Conservation (phyloP, 768 basidiomycete species). For the Holtermannia corniformis region DNA sequence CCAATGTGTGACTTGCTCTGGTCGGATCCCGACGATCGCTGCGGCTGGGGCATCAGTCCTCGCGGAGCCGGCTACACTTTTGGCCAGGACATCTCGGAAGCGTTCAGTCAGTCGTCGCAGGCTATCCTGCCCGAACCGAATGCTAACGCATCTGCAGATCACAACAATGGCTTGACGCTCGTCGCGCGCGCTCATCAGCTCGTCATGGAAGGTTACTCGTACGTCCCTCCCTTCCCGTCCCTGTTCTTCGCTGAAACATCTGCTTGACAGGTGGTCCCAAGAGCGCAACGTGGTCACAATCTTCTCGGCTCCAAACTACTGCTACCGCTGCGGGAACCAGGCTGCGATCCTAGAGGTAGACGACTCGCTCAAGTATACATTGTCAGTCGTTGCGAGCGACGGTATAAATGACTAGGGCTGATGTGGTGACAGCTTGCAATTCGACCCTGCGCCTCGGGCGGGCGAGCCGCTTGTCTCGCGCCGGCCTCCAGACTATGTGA, state of each 20-base stretch:
- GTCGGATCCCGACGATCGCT: conserved; percentile 99
- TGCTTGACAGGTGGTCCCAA: conserved; percentile 92
- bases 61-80: conserved; percentile 98
- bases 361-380: conserved; percentile 47
- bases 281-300: conserved; percentile 99
- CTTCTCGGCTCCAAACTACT: conserved; percentile 99
- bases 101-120: conserved; percentile 54
- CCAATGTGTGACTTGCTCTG: conserved; percentile 99
- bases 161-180: conserved; percentile 94
- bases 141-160: conserved; percentile 45
- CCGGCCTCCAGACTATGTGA: conserved; percentile 41
- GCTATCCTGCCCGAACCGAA: background rate
- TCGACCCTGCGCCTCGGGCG: conserved; percentile 96
- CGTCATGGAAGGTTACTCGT: conserved; percentile 48
- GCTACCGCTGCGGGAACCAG: conserved; percentile 98
- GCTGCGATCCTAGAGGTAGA: conserved; percentile 99
- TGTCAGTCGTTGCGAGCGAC: conserved; percentile 31
- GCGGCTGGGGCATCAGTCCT: conserved; percentile 98
- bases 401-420: conserved; percentile 1
- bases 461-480: conserved; percentile 91
- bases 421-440: conserved; percentile 69
- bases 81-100: conserved; percentile 97
- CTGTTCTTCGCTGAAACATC: conserved; percentile 7
- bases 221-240: background rate
- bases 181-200: conserved; percentile 95